Base-by-base conservation (phyloP, 257 asterid species). In the Lycium barbarum region DNA sequence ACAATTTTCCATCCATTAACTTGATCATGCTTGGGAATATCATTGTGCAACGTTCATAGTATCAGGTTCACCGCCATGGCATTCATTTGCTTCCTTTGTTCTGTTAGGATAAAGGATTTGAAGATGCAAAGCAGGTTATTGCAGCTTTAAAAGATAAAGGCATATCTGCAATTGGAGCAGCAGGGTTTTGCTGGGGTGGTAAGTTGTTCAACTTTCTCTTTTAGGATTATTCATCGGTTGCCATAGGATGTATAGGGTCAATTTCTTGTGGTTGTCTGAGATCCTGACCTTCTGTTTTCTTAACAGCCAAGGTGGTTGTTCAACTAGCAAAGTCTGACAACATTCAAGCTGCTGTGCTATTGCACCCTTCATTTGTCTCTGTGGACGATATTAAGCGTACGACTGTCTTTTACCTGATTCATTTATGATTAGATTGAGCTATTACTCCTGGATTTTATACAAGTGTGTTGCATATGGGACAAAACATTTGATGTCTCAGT, bases 291-390 rank as follows among this genome's bases (percentile, higher is more conserved):
- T 45, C 38, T 53, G 17, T 26, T 70, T 45, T 80, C 55, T 71
- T 87, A 54, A 66, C 93, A 93, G 95, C 91, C 83, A 92, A 92
- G 89, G 93, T 91, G 81, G 93, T 85, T 12, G 93, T 90, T 79
- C 85, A 87, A 68, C 88, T 89, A 68, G 90, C 88, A 49, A 90
- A 87, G 83, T 63, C 86, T 35, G 90, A 87, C 55, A 84, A 85
- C 67, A 89, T 88, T 85, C 91, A 93, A 80, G 93, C 95, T 82
- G 93, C 89, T 20, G 97, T 92, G 51, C 82, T 92, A 7, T 71
- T 91, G 74, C 97, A 90, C 86, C 94, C 94, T 6, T 81, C 92
- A 22, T 88, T 86, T 55, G 93, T 91, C 59, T 79, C 91, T 4
- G 81, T 58, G n/a, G 95, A 89, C 33, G 95, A 93, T 82, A 80